phyloP scores from a whole-genome alignment of 768 basidiomycete genomes.

The Psilocybe azurescens region DNA sequence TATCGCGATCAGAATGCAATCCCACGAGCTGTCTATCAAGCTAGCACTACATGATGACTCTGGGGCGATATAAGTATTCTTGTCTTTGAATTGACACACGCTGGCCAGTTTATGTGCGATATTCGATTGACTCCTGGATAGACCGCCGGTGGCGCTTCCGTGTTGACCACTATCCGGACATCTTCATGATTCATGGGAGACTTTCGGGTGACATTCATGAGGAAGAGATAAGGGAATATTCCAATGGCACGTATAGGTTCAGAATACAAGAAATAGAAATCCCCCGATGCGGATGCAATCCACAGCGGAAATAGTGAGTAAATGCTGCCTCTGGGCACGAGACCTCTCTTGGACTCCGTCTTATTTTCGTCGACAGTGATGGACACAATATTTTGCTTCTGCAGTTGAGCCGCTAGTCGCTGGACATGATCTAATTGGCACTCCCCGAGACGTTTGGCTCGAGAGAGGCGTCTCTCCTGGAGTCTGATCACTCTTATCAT shows the following conservation, averaged over 20 bases:
- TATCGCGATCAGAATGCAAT: neutral
- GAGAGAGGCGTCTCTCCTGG: neutral
- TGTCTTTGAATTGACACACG: neutral
- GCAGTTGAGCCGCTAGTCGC: neutral
- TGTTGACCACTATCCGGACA: neutral
- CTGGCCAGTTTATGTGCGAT: neutral
- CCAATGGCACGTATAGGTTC: neutral
- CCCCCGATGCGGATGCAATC: slow-evolving; percentile 8
- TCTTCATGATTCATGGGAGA: neutral
- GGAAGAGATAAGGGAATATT: neutral
- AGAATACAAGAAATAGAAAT: slow-evolving; percentile 11
- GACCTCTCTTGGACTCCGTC: neutral
- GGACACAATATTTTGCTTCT: neutral
- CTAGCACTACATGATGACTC: neutral
- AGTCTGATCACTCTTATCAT: neutral
- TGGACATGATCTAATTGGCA: neutral
- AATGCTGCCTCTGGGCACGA: neutral
- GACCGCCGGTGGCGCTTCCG: neutral
- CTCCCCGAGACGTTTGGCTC: neutral
- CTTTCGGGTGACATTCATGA: neutral
- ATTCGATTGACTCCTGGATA: neutral
- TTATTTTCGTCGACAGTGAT: neutral
- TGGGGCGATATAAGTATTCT: neutral
- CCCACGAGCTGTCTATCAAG: neutral
- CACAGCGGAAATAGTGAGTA: slow-evolving; percentile 10